Evolutionary conservation across 2,329 filamentous ascomycete genomes (phyloP).

Genomic region (Hymenoscyphus occultus): DNA sequence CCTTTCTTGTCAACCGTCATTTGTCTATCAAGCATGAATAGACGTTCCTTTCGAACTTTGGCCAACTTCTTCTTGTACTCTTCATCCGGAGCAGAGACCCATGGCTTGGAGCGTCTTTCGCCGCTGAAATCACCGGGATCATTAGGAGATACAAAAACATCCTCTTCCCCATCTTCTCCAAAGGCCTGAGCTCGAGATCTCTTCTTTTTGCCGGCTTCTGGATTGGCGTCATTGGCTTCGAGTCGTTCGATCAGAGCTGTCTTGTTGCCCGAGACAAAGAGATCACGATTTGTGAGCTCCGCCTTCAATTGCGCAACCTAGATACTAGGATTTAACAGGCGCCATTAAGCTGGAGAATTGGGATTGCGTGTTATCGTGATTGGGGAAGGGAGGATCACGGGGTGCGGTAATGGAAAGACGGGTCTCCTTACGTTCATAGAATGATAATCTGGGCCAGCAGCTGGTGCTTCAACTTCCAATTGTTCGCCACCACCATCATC

Average conservation of each 20-base stretch:
- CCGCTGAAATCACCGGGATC: not conserved
- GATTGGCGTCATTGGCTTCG: not conserved
- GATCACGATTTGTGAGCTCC: conserved; percentile 10
- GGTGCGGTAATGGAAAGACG: not conserved
- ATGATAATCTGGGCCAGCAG: not conserved
- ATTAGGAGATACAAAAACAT: not conserved
- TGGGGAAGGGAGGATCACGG: not conserved
- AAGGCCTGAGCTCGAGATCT: not conserved
- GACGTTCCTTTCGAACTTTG: conserved; percentile 22
- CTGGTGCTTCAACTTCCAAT: not conserved
- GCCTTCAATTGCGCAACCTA: conserved; percentile 13
- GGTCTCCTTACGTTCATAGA: not conserved
- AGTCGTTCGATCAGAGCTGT: conserved; percentile 13
- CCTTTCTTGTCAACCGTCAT: conserved; percentile 14
- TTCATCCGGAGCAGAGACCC: conserved; percentile 19
- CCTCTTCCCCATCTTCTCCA: not conserved
- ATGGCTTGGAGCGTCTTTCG: conserved; percentile 17
- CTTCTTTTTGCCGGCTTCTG: not conserved
- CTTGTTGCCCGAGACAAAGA: conserved; percentile 11
- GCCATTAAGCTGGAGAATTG: not conserved
- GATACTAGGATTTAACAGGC: not conserved
- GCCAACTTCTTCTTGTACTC: conserved; percentile 23
- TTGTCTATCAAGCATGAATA: conserved; percentile 26
- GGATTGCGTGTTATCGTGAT: not conserved
- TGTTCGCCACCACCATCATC: not conserved